Evolutionary conservation across 2,329 filamentous ascomycete genomes (phyloP), one percentile per base, ranked within the genome.

Genomic region (Magnaporthiopsis incrustans): DNA sequence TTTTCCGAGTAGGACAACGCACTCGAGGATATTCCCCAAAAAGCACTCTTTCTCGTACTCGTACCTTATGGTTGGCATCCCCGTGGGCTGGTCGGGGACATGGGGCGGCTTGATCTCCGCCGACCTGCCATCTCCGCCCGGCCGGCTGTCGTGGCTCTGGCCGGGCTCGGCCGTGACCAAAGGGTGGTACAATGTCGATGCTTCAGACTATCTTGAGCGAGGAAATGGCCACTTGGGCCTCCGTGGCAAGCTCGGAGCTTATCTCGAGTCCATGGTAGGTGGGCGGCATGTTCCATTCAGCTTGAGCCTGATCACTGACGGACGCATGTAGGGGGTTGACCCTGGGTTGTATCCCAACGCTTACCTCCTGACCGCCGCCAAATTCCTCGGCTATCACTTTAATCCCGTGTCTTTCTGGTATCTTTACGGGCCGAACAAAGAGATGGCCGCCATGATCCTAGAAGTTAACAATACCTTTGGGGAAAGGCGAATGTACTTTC

Each of bases 381-480:
- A 82, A 35, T 88, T 91, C 66, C 72, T 90, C 7, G 86, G 87
- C 3, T 90, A 89, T 70, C 83, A 85, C 27, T 91, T 90, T 75
- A 92, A 91, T 69, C 89, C 89, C 0, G 87, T 89, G 3, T 92
- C 89, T 0, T 90, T 92, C 69, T 93, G 89, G 88, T 91, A 92
- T 68, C 80, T 93, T 2, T 92, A 93, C 71, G 82, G 85, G 15
- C 68, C 74, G 0, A 74, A 83, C 11, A 81, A 82, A 65, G 74
- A 80, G 7, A 77, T 92, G 18, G 81, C 79, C 30, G 86, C 85
- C 64, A 85, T 91, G 75, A 79, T 93, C 1, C 71, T 90, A 1
- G 89, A 93, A 72, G 87, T 92, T 59, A 91, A 90, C 74, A 92
- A 92, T 69, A 90, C 88, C 0, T 92, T 91, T 70, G 88, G 85